Percentiles rank a stretch among this genome's conserved stretches.
These are phyloP conservation scores for Lepidium aucheri DNA, from an alignment of 345 rosid species.

Conservation along the genomic window DNA sequence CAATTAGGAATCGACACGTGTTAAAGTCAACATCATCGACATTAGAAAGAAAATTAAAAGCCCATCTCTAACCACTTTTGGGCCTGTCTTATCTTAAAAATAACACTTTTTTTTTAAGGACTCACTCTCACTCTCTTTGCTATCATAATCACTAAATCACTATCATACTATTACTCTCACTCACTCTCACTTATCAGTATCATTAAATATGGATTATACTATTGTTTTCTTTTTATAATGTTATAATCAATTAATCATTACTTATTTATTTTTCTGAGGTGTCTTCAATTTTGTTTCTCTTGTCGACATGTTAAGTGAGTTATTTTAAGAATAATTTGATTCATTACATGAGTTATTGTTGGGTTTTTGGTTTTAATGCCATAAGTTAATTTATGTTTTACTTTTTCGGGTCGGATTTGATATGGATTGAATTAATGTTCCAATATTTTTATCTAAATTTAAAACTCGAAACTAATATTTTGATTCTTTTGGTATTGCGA, in stretches of 20 bases:
- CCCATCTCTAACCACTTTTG: too few species aligned
- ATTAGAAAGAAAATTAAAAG: background rate
- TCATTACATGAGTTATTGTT: background rate
- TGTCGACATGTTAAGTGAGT: slow-evolving; percentile 18
- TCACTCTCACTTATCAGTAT: background rate
- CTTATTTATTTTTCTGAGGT: background rate
- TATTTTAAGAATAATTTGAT: background rate
- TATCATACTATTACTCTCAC: background rate
- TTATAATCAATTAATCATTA: slow-evolving; percentile 3
- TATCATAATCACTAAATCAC: background rate
- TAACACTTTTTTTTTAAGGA: too few species aligned
- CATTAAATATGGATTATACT: slow-evolving; percentile 17
- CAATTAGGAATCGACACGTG: background rate
- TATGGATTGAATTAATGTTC: too few species aligned
- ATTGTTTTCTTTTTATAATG: background rate
- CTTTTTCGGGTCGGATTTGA: too few species aligned
- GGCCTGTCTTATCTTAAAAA: too few species aligned
- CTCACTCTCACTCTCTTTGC: background rate
- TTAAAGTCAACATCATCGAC: slow-evolving; percentile 1
- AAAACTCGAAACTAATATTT: too few species aligned
- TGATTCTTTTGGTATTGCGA: too few species aligned
- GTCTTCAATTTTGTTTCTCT: slow-evolving; percentile 14
- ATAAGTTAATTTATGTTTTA: too few species aligned
- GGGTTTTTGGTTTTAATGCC: too few species aligned
- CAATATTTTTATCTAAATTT: too few species aligned